Percentiles rank a stretch among this genome's conserved stretches.
These are phyloP conservation scores for Maudiozyma pseudohumilis DNA, from an alignment of 805 yeast genomes.

Conservation along the genomic window DNA sequence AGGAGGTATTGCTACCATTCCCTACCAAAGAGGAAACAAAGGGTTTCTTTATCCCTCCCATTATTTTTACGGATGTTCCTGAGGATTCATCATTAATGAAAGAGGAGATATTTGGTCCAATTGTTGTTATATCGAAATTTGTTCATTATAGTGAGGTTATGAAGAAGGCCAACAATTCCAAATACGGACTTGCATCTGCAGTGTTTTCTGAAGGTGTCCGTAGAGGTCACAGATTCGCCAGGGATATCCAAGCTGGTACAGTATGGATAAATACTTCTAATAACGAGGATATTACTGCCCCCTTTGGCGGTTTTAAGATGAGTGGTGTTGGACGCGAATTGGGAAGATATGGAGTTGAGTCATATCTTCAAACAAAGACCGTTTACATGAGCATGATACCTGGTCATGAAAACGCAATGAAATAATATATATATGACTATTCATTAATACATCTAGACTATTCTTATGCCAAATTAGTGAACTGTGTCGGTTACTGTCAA, in stretches of 20 bases:
- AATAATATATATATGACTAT: no score
- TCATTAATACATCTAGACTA: no score
- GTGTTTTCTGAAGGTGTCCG: slow-evolving; percentile 60
- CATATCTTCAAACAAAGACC: slow-evolving; percentile 66
- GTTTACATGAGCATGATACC: slow-evolving; percentile 40
- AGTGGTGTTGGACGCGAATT: slow-evolving; percentile 78
- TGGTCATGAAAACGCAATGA: neutral
- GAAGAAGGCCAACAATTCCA: slow-evolving; percentile 32
- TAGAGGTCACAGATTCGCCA: slow-evolving; percentile 54
- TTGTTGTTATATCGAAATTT: slow-evolving; percentile 31
- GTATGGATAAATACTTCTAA: slow-evolving; percentile 64
- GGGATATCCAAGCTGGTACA: slow-evolving; percentile 53
- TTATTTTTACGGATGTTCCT: slow-evolving; percentile 32
- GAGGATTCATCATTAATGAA: slow-evolving; percentile 30
- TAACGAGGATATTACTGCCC: slow-evolving; percentile 52
- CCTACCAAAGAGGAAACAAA: slow-evolving; percentile 9
- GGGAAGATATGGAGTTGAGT: slow-evolving; percentile 61
- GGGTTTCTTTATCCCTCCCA: slow-evolving; percentile 34
- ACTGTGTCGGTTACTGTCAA: no score
- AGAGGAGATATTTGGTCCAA: slow-evolving; percentile 41
- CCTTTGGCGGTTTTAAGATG: slow-evolving; percentile 76
- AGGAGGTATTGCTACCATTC: slow-evolving; percentile 27
- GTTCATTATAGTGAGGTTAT: slow-evolving; percentile 32
- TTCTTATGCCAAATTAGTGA: no score
- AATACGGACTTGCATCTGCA: slow-evolving; percentile 36